These are phyloP conservation scores for Geum urbanum DNA, from an alignment of 306 rosid genomes.

Conservation along the genomic window DNA sequence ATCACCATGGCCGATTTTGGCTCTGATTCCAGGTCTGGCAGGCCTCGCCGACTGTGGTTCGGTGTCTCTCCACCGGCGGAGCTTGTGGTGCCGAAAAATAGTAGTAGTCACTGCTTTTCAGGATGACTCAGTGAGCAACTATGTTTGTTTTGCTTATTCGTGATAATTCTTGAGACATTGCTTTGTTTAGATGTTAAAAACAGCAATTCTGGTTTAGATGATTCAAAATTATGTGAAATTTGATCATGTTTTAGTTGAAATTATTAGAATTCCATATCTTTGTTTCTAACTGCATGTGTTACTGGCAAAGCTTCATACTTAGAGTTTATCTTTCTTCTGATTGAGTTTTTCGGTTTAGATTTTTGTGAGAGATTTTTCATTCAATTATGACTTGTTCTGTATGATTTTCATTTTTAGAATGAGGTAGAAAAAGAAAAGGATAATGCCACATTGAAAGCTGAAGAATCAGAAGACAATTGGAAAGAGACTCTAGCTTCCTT, in stretches of 20 bases:
- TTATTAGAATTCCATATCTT: neutral
- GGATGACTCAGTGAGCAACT: conserved; percentile 58
- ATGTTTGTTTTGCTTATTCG: neutral
- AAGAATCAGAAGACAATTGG: conserved; percentile 80
- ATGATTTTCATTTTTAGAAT: conserved; percentile 25
- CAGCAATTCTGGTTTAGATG: neutral
- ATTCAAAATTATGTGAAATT: neutral
- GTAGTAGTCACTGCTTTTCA: conserved; percentile 47
- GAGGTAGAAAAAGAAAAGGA: conserved; percentile 50
- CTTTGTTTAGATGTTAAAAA: neutral
- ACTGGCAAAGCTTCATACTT: too few species aligned
- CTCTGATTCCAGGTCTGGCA: conserved; percentile 25
- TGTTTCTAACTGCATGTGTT: neutral
- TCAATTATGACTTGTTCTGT: neutral
- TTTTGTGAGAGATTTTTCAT: neutral
- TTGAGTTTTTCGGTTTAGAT: neutral
- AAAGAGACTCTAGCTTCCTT: conserved; percentile 60
- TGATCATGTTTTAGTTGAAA: too few species aligned
- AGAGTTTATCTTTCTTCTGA: too few species aligned
- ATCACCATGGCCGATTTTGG: too few species aligned
- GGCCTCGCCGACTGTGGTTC: conserved; percentile 17
- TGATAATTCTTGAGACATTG: neutral
- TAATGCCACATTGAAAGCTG: conserved; percentile 31
- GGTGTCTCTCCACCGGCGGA: conserved; percentile 30
- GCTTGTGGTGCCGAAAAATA: conserved; percentile 27